A percentile compares a stretch with the other conserved stretches of the same genome.
phyloP scores from a whole-genome alignment of 495 filamentous ascomycete genomes.

The Glarea lozoyensis region DNA sequence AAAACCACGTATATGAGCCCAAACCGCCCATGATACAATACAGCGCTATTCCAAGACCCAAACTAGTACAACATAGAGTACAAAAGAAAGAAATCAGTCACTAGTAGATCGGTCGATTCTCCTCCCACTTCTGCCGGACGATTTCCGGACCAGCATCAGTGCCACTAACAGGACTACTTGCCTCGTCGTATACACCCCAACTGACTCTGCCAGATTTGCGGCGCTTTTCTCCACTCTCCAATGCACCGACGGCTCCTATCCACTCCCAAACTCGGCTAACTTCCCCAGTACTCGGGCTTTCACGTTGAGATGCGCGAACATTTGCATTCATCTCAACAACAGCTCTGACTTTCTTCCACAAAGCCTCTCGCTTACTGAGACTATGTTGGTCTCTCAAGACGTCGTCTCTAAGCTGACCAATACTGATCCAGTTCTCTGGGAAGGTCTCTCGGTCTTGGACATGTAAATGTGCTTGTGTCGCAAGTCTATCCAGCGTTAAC shows the following conservation, averaged over 20 bases:
- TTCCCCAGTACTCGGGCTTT: conserved; percentile 76
- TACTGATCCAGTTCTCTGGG: conserved; percentile 66
- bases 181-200: conserved; percentile 29
- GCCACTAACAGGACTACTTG: conserved; percentile 20
- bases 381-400: conserved; percentile 77
- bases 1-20: too few species aligned
- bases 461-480: conserved; percentile 69
- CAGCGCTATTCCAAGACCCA: too few species aligned
- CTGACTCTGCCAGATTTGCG: conserved; percentile 44
- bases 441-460: conserved; percentile 50
- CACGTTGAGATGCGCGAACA: conserved; percentile 74
- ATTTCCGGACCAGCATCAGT: conserved; percentile 20
- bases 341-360: conserved; percentile 73
- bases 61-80: conserved; percentile 2
- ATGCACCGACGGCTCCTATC: conserved; percentile 59
- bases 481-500: conserved; percentile 71
- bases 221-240: conserved; percentile 29
- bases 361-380: conserved; percentile 56
- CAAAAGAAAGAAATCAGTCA: conserved; percentile 9
- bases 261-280: conserved; percentile 90
- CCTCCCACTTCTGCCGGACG: conserved; percentile 32
- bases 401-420: conserved; percentile 86
- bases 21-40: too few species aligned
- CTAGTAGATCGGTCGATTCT: conserved; percentile 58
- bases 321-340: conserved; percentile 93